Percentiles rank a stretch among this genome's conserved stretches.
phyloP scores from a whole-genome alignment of 192 early-diverging fungal genomes.

The Coemansia sp. region DNA sequence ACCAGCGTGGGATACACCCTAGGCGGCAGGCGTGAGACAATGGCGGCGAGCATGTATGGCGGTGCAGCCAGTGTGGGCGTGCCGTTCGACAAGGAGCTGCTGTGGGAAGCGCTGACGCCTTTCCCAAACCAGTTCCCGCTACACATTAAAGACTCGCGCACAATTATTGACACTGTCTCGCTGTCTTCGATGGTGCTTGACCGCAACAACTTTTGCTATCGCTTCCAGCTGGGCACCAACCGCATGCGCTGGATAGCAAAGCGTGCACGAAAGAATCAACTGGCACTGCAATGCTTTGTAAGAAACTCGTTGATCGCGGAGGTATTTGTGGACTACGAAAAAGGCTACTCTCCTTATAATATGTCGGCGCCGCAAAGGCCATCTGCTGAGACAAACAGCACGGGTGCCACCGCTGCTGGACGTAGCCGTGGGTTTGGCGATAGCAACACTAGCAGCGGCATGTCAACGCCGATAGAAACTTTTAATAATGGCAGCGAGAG shows the following conservation, averaged over 20 bases:
- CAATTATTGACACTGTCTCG: constrained; percentile 39
- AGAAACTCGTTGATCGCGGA: constrained; percentile 42
- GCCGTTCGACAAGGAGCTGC: constrained; percentile 27
- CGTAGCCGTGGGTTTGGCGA: neutral
- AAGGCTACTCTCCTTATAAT: constrained; percentile 47
- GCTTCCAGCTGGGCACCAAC: constrained; percentile 47
- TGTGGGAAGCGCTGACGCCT: constrained; percentile 53
- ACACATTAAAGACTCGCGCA: constrained; percentile 49
- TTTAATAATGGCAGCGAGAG: constrained; percentile 1
- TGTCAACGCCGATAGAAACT: constrained; percentile 28
- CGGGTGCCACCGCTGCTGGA: neutral
- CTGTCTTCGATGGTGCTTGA: constrained; percentile 49
- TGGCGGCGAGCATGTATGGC: constrained; percentile 23
- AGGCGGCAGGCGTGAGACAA: constrained; percentile 10
- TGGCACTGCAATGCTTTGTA: constrained; percentile 44
- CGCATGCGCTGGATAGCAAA: constrained; percentile 47
- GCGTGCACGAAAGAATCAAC: constrained; percentile 40
- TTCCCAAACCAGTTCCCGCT: constrained; percentile 52
- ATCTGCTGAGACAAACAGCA: neutral
- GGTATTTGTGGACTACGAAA: constrained; percentile 51
- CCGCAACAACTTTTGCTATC: constrained; percentile 52
- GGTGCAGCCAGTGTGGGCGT: constrained; percentile 2
- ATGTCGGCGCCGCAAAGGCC: constrained; percentile 3
- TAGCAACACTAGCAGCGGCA: constrained; percentile 20
- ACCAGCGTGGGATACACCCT: constrained; percentile 31